Evolutionary conservation across 495 filamentous ascomycete species (phyloP), one percentile per base, ranked within the genome.

Genomic region (Talaromyces trachyspermus): DNA sequence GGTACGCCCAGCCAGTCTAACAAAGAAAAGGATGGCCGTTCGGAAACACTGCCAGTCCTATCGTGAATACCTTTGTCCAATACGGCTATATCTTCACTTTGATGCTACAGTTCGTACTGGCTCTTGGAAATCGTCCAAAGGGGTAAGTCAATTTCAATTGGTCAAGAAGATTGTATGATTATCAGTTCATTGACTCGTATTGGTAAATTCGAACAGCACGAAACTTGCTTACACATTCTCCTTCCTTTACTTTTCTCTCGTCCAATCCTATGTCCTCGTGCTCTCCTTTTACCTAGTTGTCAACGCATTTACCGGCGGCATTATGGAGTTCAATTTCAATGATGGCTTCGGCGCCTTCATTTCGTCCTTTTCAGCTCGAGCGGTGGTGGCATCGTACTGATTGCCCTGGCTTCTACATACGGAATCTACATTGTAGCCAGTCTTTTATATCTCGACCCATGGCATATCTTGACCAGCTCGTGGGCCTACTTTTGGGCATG

Each of bases 381-480:
- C 10, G 80, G 80, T 54, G 71, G 78, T 40, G 83, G 88, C 60
- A 88, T 95, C 61, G 96, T 98, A 61, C 80, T 97, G 51, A 82
- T 98, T 51, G 92, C 92, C 6, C 69, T 97, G 60, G 81, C 87
- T 53, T 87, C 92, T 43, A 97, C 92, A 32, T 96, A 95, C 63
- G 92, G 92, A 65, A 79, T 98, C 40, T 97, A 97, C 78, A 97
- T 88, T 61, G 76, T 96, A 37, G 90, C 91, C n/a, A 95, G 88
- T n/a, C 95, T 98, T 77, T 76, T 98, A 75, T 97, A 98, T 65
- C 74, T 95, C 54, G 92, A 98, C 61, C 92, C 92, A 17, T 98
- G 94, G 94, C 94, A 98, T 76, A 97, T 98, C 90, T 95, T 98
- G 74, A 90, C 89, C 60, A 95, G 89, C 24, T 98, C 95, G 79